Conservation (phyloP, 352 stramenopile genomes). For the Phytophthora pisi region DNA sequence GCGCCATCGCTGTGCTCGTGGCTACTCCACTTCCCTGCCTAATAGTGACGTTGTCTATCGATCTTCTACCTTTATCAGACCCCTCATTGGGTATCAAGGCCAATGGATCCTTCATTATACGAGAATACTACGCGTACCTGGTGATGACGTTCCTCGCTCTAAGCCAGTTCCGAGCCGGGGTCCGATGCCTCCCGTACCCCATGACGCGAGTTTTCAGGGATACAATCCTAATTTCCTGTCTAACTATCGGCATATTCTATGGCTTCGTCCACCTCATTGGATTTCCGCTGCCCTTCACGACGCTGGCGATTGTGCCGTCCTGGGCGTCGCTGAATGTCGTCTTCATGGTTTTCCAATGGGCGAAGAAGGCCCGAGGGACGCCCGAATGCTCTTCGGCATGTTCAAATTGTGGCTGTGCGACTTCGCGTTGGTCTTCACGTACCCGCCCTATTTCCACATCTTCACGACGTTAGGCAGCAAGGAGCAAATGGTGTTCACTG, state of each 20-base stretch:
- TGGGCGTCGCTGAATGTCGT: conserved; percentile 13
- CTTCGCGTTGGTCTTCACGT: conserved; percentile 8
- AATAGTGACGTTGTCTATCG: conserved; percentile 1
- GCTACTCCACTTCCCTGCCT: background rate
- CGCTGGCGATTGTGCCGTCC: background rate
- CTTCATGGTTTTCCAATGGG: conserved; percentile 9
- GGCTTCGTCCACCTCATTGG: conserved; percentile 1
- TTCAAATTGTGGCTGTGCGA: conserved; percentile 23
- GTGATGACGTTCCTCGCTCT: conserved; percentile 12
- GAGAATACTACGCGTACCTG: conserved; percentile 8
- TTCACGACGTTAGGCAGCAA: conserved; percentile 6
- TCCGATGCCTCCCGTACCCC: conserved; percentile 3
- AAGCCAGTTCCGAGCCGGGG: conserved; percentile 8
- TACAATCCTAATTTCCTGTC: background rate
- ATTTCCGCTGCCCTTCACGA: conserved; percentile 22
- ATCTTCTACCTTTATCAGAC: background rate
- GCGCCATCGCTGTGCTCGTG: background rate
- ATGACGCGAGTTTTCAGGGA: background rate
- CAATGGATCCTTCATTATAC: background rate
- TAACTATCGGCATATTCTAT: conserved; percentile 2
- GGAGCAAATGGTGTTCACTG: conserved; percentile 11
- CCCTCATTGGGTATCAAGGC: background rate
- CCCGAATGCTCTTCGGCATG: conserved; percentile 12
- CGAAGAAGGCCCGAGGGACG: conserved; percentile 2
- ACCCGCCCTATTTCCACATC: conserved; percentile 19